Evolutionary conservation across 176 grass and related monocot genomes (phyloP).

Genomic region (Raddia distichophylla): DNA sequence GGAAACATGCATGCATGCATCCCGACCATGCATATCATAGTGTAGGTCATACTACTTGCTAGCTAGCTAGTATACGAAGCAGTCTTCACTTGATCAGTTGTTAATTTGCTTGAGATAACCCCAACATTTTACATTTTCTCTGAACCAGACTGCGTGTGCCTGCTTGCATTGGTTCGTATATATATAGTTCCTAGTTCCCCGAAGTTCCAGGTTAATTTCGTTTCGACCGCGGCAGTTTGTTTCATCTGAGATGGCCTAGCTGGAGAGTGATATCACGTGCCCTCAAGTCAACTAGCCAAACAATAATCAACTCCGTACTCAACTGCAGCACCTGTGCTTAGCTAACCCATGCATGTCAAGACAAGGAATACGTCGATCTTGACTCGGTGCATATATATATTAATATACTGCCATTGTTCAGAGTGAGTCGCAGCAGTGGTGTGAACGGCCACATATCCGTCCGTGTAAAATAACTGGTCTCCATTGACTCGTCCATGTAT

Average conservation of each 20-base stretch:
- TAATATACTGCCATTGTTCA: not conserved
- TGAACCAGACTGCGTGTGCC: not conserved
- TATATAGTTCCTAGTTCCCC: not conserved
- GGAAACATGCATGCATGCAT: too few relatives aligned
- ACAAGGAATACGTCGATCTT: not conserved
- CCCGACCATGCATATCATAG: too few relatives aligned
- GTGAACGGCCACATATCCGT: not conserved
- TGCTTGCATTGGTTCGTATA: too few relatives aligned
- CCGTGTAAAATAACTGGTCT: not conserved
- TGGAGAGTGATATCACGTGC: not conserved
- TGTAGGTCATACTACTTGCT: too few relatives aligned
- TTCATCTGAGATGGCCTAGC: not conserved
- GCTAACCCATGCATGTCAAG: not conserved
- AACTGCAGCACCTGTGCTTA: too few relatives aligned
- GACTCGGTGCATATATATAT: not conserved
- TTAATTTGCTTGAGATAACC: not conserved
- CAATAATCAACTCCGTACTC: not conserved
- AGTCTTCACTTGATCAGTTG: not conserved
- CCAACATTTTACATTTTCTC: not conserved
- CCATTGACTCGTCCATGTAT: not conserved
- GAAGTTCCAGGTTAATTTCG: slow-evolving; percentile 3
- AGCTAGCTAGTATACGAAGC: not conserved
- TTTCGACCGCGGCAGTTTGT: not conserved
- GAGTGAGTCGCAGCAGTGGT: not conserved
- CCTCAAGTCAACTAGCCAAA: not conserved